These are phyloP conservation scores for Diddensiella transvaalensis DNA, from an alignment of 805 yeast genomes.

Conservation along the genomic window DNA sequence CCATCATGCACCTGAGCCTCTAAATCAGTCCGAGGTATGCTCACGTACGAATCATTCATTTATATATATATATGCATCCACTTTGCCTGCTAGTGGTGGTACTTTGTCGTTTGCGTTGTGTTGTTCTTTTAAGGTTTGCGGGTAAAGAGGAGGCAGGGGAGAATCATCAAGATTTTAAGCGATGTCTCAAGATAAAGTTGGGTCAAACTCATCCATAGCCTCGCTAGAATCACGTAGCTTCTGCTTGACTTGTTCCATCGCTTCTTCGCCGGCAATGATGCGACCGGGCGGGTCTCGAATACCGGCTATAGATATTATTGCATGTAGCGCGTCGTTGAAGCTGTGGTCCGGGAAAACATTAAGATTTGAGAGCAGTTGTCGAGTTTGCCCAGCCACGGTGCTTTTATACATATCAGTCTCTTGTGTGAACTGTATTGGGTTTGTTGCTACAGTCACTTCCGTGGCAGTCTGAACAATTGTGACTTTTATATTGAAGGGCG, in stretches of 20 bases:
- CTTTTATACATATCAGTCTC: neutral
- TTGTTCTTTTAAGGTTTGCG: neutral
- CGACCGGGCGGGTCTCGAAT: constrained; percentile 33
- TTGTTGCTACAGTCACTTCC: constrained; percentile 26
- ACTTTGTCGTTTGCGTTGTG: too few relatives aligned
- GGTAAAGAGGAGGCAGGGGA: neutral
- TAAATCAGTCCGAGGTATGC: neutral
- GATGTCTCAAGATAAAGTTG: neutral
- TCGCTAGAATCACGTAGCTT: constrained; percentile 29
- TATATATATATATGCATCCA: neutral
- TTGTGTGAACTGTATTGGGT: constrained; percentile 16
- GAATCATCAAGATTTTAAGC: neutral
- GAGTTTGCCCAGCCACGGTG: constrained; percentile 18
- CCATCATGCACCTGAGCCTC: neutral
- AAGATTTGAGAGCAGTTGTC: constrained; percentile 15
- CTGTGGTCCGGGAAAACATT: constrained; percentile 23
- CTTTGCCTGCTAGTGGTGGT: too few relatives aligned
- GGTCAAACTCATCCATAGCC: constrained; percentile 30
- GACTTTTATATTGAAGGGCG: constrained; percentile 28
- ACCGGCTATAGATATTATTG: constrained; percentile 30
- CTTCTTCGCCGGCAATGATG: constrained; percentile 30
- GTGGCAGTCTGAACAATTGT: constrained; percentile 30
- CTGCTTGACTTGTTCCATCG: constrained; percentile 30
- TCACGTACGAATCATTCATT: constrained; percentile 3
- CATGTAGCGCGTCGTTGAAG: constrained; percentile 23